These are phyloP conservation scores for Ceratocystis cubensis DNA, from an alignment of 2,329 filamentous ascomycete species.

Conservation along the genomic window DNA sequence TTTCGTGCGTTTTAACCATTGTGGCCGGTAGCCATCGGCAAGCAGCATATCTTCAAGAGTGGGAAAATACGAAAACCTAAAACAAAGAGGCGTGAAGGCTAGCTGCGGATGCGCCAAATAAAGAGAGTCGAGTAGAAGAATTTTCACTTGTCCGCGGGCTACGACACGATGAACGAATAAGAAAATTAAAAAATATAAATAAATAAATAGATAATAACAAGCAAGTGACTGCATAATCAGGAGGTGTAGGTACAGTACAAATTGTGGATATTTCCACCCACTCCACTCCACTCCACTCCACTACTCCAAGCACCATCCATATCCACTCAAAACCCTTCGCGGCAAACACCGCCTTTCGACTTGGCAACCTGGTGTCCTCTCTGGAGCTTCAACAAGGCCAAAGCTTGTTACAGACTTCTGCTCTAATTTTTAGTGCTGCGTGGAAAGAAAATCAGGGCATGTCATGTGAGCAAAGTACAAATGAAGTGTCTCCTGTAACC, in stretches of 20 bases:
- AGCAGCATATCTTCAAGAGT: background rate
- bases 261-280: no score
- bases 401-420: no score
- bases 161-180: background rate
- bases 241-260: no score
- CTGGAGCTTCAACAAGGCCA: no score
- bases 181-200: no score
- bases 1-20: background rate
- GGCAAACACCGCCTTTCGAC: background rate
- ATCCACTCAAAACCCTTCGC: background rate
- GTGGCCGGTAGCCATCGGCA: background rate
- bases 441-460: background rate
- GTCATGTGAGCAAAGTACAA: background rate
- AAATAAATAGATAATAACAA: no score
- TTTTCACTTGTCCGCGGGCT: constrained; percentile 2
- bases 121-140: background rate
- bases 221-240: no score
- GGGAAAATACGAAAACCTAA: background rate
- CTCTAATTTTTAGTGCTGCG: background rate
- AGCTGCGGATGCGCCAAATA: background rate
- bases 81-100: background rate
- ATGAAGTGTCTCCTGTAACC: background rate
- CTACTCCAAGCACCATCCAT: no score
- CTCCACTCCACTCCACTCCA: no score
- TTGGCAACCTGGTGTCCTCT: background rate